phyloP scores from a whole-genome alignment of 2,329 filamentous ascomycete species.

The Aspergillus bombycis region DNA sequence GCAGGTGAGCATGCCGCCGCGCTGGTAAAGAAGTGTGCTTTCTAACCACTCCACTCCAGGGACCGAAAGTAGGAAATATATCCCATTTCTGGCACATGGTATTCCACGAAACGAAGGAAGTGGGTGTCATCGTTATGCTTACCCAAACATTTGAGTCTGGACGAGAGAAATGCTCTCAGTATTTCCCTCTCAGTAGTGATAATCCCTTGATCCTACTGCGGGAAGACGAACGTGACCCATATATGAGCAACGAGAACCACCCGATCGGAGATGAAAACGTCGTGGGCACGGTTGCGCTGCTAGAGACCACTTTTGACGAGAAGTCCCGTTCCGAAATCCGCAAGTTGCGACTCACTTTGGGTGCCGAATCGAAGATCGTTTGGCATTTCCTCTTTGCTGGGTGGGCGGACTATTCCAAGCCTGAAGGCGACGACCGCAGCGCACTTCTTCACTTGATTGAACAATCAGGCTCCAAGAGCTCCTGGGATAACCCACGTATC shows the following conservation, averaged over 20 bases:
- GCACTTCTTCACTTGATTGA: constrained; percentile 57
- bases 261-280: constrained; percentile 67
- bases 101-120: constrained; percentile 73
- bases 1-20: constrained; percentile 55
- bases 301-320: constrained; percentile 57
- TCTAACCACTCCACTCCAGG: constrained; percentile 47
- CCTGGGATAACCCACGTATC: constrained; percentile 71
- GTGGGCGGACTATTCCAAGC: constrained; percentile 91
- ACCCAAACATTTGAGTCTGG: constrained; percentile 82
- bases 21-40: neutral
- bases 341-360: constrained; percentile 62
- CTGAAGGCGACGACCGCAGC: constrained; percentile 57
- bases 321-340: constrained; percentile 69
- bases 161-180: constrained; percentile 83
- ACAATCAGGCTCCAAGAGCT: constrained; percentile 48
- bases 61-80: constrained; percentile 75
- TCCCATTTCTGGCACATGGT: constrained; percentile 96
- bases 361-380: constrained; percentile 63
- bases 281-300: constrained; percentile 68
- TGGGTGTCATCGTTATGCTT: constrained; percentile 89
- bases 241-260: constrained; percentile 61
- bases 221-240: constrained; percentile 39
- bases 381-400: constrained; percentile 84
- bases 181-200: constrained; percentile 70
- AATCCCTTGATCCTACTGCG: constrained; percentile 52